Evolutionary conservation across 192 early-diverging fungal genomes (phyloP).

Genomic region (Radiomyces spectabilis): DNA sequence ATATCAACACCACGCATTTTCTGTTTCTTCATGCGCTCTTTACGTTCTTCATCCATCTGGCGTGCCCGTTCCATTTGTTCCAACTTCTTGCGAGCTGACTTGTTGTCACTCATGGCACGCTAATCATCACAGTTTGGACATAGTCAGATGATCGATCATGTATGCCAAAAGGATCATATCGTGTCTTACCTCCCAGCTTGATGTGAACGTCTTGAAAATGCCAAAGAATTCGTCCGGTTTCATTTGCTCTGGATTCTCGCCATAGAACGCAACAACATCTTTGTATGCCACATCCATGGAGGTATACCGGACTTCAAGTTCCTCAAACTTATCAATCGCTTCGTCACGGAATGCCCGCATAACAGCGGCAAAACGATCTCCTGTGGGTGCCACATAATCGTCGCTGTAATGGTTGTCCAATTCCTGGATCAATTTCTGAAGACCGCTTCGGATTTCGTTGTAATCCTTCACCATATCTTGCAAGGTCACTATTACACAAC

Average conservation of each 20-base stretch:
- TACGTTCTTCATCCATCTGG: conserved; percentile 20
- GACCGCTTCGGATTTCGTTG: conserved; percentile 32
- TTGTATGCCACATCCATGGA: conserved; percentile 67
- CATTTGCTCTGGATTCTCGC: conserved; percentile 64
- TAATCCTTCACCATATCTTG: conserved; percentile 46
- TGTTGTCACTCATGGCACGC: conserved; percentile 49
- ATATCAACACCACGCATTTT: conserved; percentile 25
- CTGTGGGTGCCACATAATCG: conserved; percentile 34
- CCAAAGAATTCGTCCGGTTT: conserved; percentile 84
- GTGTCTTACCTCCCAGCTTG: conserved; percentile 62
- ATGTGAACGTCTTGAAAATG: conserved; percentile 74
- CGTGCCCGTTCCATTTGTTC: conserved; percentile 34
- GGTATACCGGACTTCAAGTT: conserved; percentile 49
- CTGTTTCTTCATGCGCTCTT: conserved; percentile 18
- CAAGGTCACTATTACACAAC: conserved; percentile 36
- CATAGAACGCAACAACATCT: conserved; percentile 62
- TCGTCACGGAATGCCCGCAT: conserved; percentile 58
- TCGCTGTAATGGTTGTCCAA: conserved; percentile 33
- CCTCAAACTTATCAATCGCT: conserved; percentile 54
- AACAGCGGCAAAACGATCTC: conserved; percentile 59
- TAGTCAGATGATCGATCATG: not conserved
- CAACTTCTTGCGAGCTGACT: conserved; percentile 27
- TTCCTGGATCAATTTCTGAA: conserved; percentile 40
- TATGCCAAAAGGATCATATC: not conserved
- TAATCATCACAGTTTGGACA: no score